Evolutionary conservation across 495 filamentous ascomycete genomes (phyloP).

Genomic region (Trichoderma reesei): DNA sequence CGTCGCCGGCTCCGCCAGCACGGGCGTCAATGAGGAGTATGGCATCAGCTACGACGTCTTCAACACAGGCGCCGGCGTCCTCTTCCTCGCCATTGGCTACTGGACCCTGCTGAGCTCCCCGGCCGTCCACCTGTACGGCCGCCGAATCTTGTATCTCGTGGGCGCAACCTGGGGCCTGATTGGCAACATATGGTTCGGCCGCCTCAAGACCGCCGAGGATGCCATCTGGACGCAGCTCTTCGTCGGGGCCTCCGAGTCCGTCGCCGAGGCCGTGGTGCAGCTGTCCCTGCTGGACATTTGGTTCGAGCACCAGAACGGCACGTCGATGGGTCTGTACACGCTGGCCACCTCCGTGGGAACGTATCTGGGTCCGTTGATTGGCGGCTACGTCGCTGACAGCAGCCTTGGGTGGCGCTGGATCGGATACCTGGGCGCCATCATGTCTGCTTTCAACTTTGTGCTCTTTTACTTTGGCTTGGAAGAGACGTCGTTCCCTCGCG

Average conservation of each 20-base stretch:
- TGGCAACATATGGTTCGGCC: slow-evolving; percentile 1
- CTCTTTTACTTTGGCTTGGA: slow-evolving; percentile 4
- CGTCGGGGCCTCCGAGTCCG: background rate
- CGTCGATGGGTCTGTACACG: background rate
- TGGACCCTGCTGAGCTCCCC: background rate
- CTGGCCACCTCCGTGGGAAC: slow-evolving; percentile 3
- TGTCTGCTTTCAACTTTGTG: slow-evolving; percentile 2
- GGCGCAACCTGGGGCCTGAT: background rate
- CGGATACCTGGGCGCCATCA: background rate
- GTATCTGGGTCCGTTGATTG: background rate
- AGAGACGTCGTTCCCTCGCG: background rate
- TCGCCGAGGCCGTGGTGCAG: slow-evolving; percentile 1
- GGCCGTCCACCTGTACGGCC: background rate
- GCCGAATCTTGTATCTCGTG: background rate
- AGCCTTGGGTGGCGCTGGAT: slow-evolving; percentile 2
- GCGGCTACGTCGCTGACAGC: slow-evolving; percentile 1
- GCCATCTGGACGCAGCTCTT: slow-evolving; percentile 8
- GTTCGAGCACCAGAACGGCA: slow-evolving; percentile 4
- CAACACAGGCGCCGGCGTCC: background rate
- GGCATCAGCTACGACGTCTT: slow-evolving; percentile 8
- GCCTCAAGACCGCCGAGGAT: background rate
- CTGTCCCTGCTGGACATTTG: background rate
- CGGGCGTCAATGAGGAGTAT: slow-evolving; percentile 2
- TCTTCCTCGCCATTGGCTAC: background rate
- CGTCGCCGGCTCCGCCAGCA: background rate